Base-by-base conservation (phyloP, 2,329 filamentous ascomycete species). In the Mollisiaceae sp. region DNA sequence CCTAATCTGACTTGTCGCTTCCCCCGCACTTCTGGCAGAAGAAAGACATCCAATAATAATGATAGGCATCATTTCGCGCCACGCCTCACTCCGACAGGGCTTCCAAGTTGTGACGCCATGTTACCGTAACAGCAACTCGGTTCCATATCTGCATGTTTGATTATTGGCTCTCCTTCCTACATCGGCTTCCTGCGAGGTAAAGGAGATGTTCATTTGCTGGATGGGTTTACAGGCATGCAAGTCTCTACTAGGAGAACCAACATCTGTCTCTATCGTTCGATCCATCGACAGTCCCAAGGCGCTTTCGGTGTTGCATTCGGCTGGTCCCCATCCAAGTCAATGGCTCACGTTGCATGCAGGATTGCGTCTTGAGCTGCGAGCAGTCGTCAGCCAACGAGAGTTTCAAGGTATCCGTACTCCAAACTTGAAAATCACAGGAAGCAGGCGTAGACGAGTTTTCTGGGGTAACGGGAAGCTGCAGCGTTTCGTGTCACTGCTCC, bases 191-290 rank as follows among this genome's bases (percentile, higher is more conserved):
- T 60, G 45, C 47, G 38, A 45, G 36, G 38, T n/a, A 8, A 47
- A 47, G 62, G 62, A 36, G 36, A 18, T 20, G 18, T 60, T 47
- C 47, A 56, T 60, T 60, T 39, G 62, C 43, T 56, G 50, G 57
- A 36, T 32, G 38, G 3, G 27, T 6, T 6, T 32, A 6, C 27
- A 32, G 27, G 27, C 22, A 36, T 60, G 56, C 57, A 24, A 64
- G 57, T 47, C 61, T 54, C 61, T 63, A 35, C 61, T 63, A 59
- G 43, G 54, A 59, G 36, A 52, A 41, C 35, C 45, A 58, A 58
- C 52, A 38, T 39, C 15, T 15, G 45, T 22, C 52, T 62, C 35
- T 41, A 11, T 24, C 45, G n/a, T 22, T 54, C 22, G 24, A 52
- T 52, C 22, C 27, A 52, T 32, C 27, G 27, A 15, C 9, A 11